A percentile compares a stretch with the other conserved stretches of the same genome.
These are phyloP conservation scores for Primulina eburnea DNA, from an alignment of 257 asterid species.

Conservation along the genomic window DNA sequence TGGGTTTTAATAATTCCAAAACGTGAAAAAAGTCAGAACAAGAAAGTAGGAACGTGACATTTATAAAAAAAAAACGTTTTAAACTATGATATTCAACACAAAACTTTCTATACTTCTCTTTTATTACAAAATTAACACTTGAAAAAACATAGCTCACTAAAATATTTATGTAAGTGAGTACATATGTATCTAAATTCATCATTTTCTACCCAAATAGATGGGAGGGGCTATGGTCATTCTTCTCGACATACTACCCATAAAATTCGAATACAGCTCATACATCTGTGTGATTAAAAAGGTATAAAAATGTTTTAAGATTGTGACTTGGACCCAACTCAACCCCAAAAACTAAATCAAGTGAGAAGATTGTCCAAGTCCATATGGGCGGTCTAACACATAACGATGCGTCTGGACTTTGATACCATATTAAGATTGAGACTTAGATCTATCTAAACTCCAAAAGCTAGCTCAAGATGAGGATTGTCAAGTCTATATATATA, in stretches of 20 bases:
- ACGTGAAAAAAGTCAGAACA: background rate
- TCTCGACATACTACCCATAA: background rate
- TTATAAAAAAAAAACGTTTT: too few relatives aligned
- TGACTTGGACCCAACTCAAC: too few relatives aligned
- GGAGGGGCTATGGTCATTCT: background rate
- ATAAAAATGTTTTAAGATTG: background rate
- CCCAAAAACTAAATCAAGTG: too few relatives aligned
- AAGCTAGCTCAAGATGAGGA: too few relatives aligned
- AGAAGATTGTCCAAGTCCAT: too few relatives aligned
- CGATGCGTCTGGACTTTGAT: too few relatives aligned
- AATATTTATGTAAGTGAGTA: too few relatives aligned
- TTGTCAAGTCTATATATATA: too few relatives aligned
- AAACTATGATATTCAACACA: background rate
- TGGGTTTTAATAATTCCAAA: background rate
- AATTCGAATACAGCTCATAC: background rate
- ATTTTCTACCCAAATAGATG: background rate
- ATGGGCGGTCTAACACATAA: too few relatives aligned
- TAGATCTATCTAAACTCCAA: too few relatives aligned
- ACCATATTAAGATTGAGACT: too few relatives aligned
- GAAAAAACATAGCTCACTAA: too few relatives aligned
- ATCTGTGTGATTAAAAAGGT: background rate
- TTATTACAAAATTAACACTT: background rate
- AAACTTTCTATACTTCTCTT: background rate
- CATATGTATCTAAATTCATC: background rate
- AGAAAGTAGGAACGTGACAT: background rate